Evolutionary conservation across 805 yeast genomes (phyloP).

Genomic region (Ogataea trehaloabstinens): DNA sequence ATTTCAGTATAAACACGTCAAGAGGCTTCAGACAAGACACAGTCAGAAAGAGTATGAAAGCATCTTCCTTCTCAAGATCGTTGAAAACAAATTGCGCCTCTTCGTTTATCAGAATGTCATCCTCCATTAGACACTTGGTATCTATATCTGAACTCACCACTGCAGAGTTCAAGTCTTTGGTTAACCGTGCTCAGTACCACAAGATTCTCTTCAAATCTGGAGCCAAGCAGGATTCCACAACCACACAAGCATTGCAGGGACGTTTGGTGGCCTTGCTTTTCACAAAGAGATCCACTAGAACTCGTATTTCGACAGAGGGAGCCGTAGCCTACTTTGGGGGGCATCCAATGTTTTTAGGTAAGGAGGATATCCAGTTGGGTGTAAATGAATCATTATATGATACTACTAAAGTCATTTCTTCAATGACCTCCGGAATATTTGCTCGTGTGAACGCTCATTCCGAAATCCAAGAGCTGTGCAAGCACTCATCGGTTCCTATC

Average conservation of each 20-base stretch:
- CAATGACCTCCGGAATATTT: constrained; percentile 95
- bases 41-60: no score
- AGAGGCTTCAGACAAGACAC: no score
- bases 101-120: constrained; percentile 17
- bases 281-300: constrained; percentile 91
- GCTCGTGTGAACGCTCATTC: constrained; percentile 90
- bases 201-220: constrained; percentile 62
- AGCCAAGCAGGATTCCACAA: constrained; percentile 36
- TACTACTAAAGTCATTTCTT: constrained; percentile 83
- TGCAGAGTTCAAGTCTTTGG: constrained; percentile 68
- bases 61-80: no score
- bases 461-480: constrained; percentile 74
- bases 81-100: no score
- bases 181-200: constrained; percentile 67
- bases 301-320: constrained; percentile 91
- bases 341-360: constrained; percentile 94
- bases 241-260: constrained; percentile 61
- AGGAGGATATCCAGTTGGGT: constrained; percentile 94
- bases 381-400: constrained; percentile 91
- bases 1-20: constrained; percentile 1
- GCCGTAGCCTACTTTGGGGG: constrained; percentile 93
- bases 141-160: constrained; percentile 77
- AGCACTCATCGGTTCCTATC: constrained; percentile 84
- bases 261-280: constrained; percentile 81
- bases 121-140: constrained; percentile 63